Base-by-base conservation (phyloP, 257 asterid genomes). In the Primulina eburnea region DNA sequence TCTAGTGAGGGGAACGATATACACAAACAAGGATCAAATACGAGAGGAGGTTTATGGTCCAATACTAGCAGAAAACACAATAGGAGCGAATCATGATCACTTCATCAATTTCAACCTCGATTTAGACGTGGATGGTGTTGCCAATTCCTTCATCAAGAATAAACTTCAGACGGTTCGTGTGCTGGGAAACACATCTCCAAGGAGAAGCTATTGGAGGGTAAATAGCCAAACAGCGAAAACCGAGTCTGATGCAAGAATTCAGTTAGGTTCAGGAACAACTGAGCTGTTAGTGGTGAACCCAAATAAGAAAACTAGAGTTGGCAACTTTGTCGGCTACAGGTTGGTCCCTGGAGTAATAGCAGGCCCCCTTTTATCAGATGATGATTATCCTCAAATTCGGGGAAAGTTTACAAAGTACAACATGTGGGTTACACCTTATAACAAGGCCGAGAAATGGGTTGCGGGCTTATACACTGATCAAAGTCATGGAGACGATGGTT, bases 61-160 rank as follows among this genome's bases (percentile, higher is more conserved):
- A 24, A 29, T 85, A 29, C 6, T 87, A 67, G 79, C 94, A 18
- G 91, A 85, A 32, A 84, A 88, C 82, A 77, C 85, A 0, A 66
- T 88, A 0, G 95, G 86, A 1, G 34, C 40, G 5, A 71, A 79
- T 82, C 95, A 88, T 35, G 92, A 88, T 26, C 95, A 88, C 56
- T 88, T 88, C 78, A 16, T 88, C 26, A 78, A 43, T 4, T 86
- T 74, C 80, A 38, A 81, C 55, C 87, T 87, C 10, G 94, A 83
- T 52, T 37, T 89, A 9, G 96, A 83, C 62, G 67, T 89, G 2
- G 93, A 89, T 37, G 87, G 91, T 28, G 75, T 20, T 2, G 74
- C 67, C 28, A 89, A 89, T 61, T 83, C 96, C 62, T 77, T 89
- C 34, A 75, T 84, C 61, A 87, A 87, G 64, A 77, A 76, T 11